Evolutionary conservation across 768 basidiomycete species (phyloP).

Genomic region (Boletus reticuloceps): DNA sequence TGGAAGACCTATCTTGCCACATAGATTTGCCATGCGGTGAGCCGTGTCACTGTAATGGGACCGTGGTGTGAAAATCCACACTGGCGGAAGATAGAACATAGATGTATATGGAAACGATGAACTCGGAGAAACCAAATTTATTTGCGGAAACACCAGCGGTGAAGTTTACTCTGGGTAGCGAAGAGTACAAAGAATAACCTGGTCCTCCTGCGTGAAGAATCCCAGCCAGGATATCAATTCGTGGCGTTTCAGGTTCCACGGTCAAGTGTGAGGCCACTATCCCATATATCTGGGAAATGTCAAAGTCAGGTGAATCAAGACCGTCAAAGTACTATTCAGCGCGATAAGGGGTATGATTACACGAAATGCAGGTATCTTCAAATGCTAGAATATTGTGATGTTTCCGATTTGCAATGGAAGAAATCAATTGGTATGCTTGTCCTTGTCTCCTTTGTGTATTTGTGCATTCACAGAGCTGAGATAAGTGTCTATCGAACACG

Average conservation of each 20-base stretch:
- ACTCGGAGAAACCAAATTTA: neutral
- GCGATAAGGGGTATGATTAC: conserved; percentile 5
- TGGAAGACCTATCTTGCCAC: no score
- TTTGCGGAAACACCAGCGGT: no score
- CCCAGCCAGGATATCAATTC: no score
- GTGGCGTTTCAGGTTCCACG: no score
- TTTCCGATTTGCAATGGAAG: neutral
- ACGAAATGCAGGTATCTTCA: conserved; percentile 6
- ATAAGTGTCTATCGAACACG: conserved; percentile 49
- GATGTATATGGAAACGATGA: neutral
- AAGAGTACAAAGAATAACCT: no score
- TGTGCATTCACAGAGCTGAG: conserved; percentile 55
- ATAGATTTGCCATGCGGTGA: no score
- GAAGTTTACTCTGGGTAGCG: no score
- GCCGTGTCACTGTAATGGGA: neutral
- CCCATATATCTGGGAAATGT: neutral
- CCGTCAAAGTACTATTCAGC: neutral
- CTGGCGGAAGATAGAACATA: no score
- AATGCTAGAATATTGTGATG: neutral
- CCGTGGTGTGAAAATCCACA: neutral
- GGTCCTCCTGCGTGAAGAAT: neutral
- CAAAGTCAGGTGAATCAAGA: neutral
- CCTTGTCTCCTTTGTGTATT: conserved; percentile 2
- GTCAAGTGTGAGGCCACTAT: no score
- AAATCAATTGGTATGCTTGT: conserved; percentile 1